Conservation (phyloP, 2,329 filamentous ascomycete species). For the Blastomyces parvus region DNA sequence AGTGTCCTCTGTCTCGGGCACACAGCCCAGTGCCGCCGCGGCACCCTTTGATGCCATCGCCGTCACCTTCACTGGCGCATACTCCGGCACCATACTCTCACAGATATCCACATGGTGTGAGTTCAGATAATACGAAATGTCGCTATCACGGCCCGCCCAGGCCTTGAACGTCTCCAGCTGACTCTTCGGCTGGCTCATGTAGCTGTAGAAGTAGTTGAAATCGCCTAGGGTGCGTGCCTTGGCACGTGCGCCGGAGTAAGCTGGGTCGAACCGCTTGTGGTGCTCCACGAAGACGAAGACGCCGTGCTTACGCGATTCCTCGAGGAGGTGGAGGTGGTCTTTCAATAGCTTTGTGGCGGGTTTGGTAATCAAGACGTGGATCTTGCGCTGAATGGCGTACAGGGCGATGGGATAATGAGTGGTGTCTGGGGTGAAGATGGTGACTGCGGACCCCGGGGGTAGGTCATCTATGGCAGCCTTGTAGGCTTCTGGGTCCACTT, state of each 20-base stretch:
- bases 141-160: conserved; percentile 83
- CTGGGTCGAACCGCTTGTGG: conserved; percentile 92
- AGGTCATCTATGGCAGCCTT: conserved; percentile 80
- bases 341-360: conserved; percentile 77
- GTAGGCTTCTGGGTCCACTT: conserved; percentile 68
- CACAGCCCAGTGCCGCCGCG: conserved; percentile 68
- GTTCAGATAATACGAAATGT: conserved; percentile 95
- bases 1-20: conserved; percentile 76
- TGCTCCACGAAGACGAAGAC: conserved; percentile 93
- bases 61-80: conserved; percentile 64
- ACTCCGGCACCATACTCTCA: conserved; percentile 83
- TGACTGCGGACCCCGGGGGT: conserved; percentile 74
- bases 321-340: conserved; percentile 68
- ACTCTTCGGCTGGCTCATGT: conserved; percentile 88
- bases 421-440: conserved; percentile 89
- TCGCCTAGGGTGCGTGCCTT: conserved; percentile 70
- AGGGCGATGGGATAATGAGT: conserved; percentile 88
- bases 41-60: conserved; percentile 75
- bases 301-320: conserved; percentile 59
- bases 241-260: conserved; percentile 77
- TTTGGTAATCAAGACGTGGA: conserved; percentile 91
- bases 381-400: conserved; percentile 77
- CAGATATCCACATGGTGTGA: conserved; percentile 88
- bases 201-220: conserved; percentile 97
- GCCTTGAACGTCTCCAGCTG: conserved; percentile 92